Percentiles rank a stretch among this genome's conserved stretches.
Evolutionary conservation across 2,329 filamentous ascomycete genomes (phyloP).

Genomic region (Cladophialophora chaetospira): DNA sequence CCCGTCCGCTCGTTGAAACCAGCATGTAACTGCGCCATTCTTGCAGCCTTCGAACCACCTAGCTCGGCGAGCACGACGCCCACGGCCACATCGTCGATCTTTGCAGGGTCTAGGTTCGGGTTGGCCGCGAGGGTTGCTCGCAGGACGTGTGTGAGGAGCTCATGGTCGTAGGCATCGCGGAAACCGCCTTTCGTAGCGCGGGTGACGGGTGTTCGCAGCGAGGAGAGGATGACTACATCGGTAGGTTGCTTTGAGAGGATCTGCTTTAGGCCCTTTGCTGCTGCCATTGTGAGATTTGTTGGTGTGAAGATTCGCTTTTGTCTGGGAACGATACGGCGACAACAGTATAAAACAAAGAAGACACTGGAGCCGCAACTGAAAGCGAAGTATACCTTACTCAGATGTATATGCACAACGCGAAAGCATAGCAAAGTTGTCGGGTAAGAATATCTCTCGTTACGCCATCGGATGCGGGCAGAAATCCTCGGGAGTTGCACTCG

Average conservation of each 20-base stretch:
- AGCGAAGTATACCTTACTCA: too few relatives aligned
- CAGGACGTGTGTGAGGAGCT: slow-evolving; percentile 68
- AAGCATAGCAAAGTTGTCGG: slow-evolving; percentile 5
- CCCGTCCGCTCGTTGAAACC: slow-evolving; percentile 72
- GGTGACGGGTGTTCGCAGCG: slow-evolving; percentile 85
- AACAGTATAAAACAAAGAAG: too few relatives aligned
- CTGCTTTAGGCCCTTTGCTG: slow-evolving; percentile 67
- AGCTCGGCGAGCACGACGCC: slow-evolving; percentile 90
- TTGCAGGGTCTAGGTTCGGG: slow-evolving; percentile 68
- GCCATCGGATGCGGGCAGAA: slow-evolving; percentile 20
- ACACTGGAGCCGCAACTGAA: too few relatives aligned
- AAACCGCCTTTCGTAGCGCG: slow-evolving; percentile 80
- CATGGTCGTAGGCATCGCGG: slow-evolving; percentile 87
- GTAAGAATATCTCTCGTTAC: slow-evolving; percentile 15
- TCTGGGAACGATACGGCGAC: too few relatives aligned
- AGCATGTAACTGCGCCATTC: slow-evolving; percentile 86
- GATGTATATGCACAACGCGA: too few relatives aligned
- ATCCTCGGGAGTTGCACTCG: slow-evolving; percentile 9
- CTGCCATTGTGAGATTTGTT: slow-evolving; percentile 17
- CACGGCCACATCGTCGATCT: slow-evolving; percentile 78
- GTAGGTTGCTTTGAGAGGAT: slow-evolving; percentile 76
- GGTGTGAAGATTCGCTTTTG: too few relatives aligned
- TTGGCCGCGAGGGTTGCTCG: slow-evolving; percentile 71
- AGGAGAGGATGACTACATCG: slow-evolving; percentile 85
- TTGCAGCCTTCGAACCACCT: slow-evolving; percentile 84